These are phyloP conservation scores for Penicillium sp. DNA, from an alignment of 2,329 filamentous ascomycete species.

Conservation along the genomic window DNA sequence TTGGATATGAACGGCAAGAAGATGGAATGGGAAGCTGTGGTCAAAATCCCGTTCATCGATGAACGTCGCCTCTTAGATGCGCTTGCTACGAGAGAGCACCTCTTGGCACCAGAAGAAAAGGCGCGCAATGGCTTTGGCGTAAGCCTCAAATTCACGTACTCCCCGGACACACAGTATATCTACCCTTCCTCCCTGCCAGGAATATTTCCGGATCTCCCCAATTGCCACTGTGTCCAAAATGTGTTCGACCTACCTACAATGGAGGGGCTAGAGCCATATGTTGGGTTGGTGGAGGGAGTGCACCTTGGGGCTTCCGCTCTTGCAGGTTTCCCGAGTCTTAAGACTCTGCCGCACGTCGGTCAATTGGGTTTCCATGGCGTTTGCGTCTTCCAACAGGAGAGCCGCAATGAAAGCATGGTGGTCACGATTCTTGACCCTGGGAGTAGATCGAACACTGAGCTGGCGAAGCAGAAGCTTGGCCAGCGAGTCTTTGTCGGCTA, in stretches of 20 bases:
- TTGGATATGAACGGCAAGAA: slow-evolving; percentile 99
- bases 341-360: slow-evolving; percentile 82
- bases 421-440: slow-evolving; percentile 81
- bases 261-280: slow-evolving; percentile 83
- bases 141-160: slow-evolving; percentile 89
- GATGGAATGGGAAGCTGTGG: slow-evolving; percentile 99
- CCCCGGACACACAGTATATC: slow-evolving; percentile 73
- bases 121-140: slow-evolving; percentile 89
- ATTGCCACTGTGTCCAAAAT: slow-evolving; percentile 92
- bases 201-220: slow-evolving; percentile 84
- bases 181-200: slow-evolving; percentile 89
- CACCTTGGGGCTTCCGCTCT: slow-evolving; percentile 82
- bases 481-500: slow-evolving; percentile 90
- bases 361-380: slow-evolving; percentile 85
- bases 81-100: slow-evolving; percentile 81
- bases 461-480: slow-evolving; percentile 79
- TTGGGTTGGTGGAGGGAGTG: slow-evolving; percentile 82
- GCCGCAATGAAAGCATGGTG: slow-evolving; percentile 94
- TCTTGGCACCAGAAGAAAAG: slow-evolving; percentile 78
- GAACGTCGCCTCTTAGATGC: slow-evolving; percentile 82
- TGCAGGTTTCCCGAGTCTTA: slow-evolving; percentile 90
- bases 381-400: slow-evolving; percentile 93
- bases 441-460: slow-evolving; percentile 68
- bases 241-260: slow-evolving; percentile 93
- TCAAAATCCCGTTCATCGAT: slow-evolving; percentile 99